A percentile compares a stretch with the other conserved stretches of the same genome.
Conservation (phyloP, 495 filamentous ascomycete species). For the Aspergillus saccharolyticus region DNA sequence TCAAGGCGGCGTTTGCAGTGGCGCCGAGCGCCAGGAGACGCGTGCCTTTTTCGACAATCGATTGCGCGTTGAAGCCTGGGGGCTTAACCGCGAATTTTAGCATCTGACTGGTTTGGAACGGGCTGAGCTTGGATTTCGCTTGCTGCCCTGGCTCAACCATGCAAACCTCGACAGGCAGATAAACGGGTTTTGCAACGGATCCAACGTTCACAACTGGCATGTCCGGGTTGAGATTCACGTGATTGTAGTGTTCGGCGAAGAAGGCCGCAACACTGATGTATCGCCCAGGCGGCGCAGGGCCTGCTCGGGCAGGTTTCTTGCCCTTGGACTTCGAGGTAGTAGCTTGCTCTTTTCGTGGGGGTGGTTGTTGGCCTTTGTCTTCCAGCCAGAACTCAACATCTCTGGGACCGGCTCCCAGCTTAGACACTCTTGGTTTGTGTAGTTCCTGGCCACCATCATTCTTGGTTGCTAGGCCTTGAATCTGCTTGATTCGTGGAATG, state of each 20-base stretch:
- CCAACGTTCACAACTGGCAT: conserved; percentile 71
- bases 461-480: conserved; percentile 40
- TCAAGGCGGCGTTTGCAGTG: conserved; percentile 13
- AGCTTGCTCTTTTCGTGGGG: conserved; percentile 11
- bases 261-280: conserved; percentile 50
- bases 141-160: conserved; percentile 62
- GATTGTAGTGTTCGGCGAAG: conserved; percentile 47
- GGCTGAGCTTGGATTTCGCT: conserved; percentile 44
- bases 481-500: conserved; percentile 37
- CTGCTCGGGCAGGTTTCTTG: conserved; percentile 34
- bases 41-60: conserved; percentile 55
- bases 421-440: conserved; percentile 30
- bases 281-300: conserved; percentile 27
- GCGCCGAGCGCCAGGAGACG: conserved; percentile 39
- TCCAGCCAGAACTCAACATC: conserved; percentile 45
- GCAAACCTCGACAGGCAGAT: conserved; percentile 64
- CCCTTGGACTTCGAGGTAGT: conserved; percentile 16
- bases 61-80: conserved; percentile 60
- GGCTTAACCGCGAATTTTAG: conserved; percentile 62
- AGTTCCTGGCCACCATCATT: conserved; percentile 29
- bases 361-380: conserved; percentile 14
- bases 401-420: conserved; percentile 35
- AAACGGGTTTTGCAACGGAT: conserved; percentile 50
- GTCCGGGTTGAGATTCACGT: conserved; percentile 26
- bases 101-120: conserved; percentile 58